Percentiles rank a stretch among this genome's conserved stretches.
phyloP scores from a whole-genome alignment of 2,329 filamentous ascomycete species.

The Pseudogymnoascus pannorum region DNA sequence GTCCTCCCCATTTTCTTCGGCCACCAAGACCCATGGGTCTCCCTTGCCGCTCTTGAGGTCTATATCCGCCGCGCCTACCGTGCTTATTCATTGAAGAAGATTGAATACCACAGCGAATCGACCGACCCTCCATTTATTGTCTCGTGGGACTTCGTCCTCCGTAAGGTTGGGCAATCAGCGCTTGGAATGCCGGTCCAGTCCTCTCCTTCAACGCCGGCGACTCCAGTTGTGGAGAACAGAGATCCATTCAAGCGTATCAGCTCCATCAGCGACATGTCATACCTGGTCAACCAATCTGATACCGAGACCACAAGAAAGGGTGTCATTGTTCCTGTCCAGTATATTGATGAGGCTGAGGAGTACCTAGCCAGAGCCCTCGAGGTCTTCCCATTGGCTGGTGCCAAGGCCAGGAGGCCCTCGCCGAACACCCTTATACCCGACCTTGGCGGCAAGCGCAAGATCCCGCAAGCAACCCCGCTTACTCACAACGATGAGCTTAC shows the following conservation, averaged over 20 bases:
- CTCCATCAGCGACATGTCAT: slow-evolving; percentile 96
- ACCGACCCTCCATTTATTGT: slow-evolving; percentile 70
- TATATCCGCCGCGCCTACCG: slow-evolving; percentile 96
- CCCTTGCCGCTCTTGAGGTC: slow-evolving; percentile 86
- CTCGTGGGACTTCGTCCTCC: slow-evolving; percentile 92
- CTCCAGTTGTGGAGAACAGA: slow-evolving; percentile 52
- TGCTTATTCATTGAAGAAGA: slow-evolving; percentile 83
- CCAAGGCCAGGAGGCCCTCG: slow-evolving; percentile 49
- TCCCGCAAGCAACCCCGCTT: slow-evolving; percentile 41
- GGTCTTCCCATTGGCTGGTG: slow-evolving; percentile 56
- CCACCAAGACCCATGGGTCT: slow-evolving; percentile 90
- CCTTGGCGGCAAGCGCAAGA: slow-evolving; percentile 64
- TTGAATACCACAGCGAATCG: slow-evolving; percentile 73
- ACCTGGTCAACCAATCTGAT: slow-evolving; percentile 64
- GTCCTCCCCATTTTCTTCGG: slow-evolving; percentile 93
- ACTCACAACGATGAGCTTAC: slow-evolving; percentile 71
- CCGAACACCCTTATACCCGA: slow-evolving; percentile 60
- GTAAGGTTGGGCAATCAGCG: slow-evolving; percentile 87
- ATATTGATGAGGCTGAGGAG: slow-evolving; percentile 91
- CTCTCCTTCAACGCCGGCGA: slow-evolving; percentile 76
- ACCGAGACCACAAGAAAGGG: slow-evolving; percentile 76
- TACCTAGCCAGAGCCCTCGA: slow-evolving; percentile 77
- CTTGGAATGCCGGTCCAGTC: slow-evolving; percentile 76
- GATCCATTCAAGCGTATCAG: slow-evolving; percentile 73
- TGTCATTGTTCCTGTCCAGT: slow-evolving; percentile 88